Evolutionary conservation across 257 asterid species (phyloP).

Genomic region (Nemophila menziesii): DNA sequence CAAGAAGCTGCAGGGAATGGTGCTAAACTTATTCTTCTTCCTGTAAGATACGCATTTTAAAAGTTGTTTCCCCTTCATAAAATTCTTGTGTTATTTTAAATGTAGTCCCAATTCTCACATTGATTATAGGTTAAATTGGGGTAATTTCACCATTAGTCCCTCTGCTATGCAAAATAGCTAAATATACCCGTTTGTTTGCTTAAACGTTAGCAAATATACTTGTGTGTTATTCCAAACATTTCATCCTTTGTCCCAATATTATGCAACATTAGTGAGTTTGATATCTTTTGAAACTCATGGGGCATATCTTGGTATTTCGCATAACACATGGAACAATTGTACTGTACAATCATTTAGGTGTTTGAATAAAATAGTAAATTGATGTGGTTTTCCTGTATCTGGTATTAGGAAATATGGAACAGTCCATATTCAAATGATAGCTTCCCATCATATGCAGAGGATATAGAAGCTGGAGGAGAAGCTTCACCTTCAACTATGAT

Average conservation of each 20-base stretch:
- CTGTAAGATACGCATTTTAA: slow-evolving; percentile 39
- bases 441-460: slow-evolving; percentile 76
- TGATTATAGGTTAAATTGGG: no score
- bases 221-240: no score
- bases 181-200: no score
- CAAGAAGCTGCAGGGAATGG: slow-evolving; percentile 58
- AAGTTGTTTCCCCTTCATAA: background rate
- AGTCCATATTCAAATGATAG: slow-evolving; percentile 75
- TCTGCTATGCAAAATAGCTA: no score
- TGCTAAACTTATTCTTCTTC: slow-evolving; percentile 73
- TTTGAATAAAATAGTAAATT: slow-evolving; percentile 5
- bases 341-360: background rate
- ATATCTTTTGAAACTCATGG: no score
- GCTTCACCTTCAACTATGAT: slow-evolving; percentile 72
- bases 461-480: slow-evolving; percentile 56
- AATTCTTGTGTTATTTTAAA: background rate
- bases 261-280: no score
- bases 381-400: slow-evolving; percentile 7
- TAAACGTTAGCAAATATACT: no score
- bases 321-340: no score
- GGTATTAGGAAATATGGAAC: slow-evolving; percentile 76
- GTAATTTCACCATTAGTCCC: no score
- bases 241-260: no score
- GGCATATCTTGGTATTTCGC: no score
- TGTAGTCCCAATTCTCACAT: background rate